These are phyloP conservation scores for Phoenix roebelenii DNA, from an alignment of 176 grass and related monocot species.

Conservation along the genomic window DNA sequence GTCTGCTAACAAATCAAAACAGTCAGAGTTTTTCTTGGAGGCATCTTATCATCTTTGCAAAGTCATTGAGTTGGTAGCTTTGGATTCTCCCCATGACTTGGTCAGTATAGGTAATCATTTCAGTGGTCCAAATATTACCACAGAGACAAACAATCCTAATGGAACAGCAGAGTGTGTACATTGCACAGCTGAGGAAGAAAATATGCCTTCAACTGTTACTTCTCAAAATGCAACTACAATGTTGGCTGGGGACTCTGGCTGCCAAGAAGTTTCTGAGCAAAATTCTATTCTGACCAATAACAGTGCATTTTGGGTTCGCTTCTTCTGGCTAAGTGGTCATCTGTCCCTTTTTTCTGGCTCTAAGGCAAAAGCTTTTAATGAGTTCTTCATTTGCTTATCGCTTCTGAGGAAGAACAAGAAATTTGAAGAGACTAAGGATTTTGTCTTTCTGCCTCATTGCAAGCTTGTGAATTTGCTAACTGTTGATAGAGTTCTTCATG, in stretches of 20 bases:
- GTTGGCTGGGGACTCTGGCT: conserved; percentile 2
- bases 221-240: conserved; percentile 23
- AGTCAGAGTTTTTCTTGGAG: conserved; percentile 48
- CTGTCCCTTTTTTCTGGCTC: conserved; percentile 60
- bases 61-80: conserved; percentile 58
- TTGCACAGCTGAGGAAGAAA: conserved; percentile 24
- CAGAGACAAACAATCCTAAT: conserved; percentile 18
- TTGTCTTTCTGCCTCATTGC: conserved; percentile 67
- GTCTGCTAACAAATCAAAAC: conserved; percentile 48
- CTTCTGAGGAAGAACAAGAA: conserved; percentile 40
- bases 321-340: conserved; percentile 78
- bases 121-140: conserved; percentile 2
- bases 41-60: conserved; percentile 83
- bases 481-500: conserved; percentile 69
- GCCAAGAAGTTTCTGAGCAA: conserved; percentile 20
- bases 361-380: conserved; percentile 80
- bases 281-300: conserved; percentile 31
- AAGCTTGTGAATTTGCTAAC: conserved; percentile 62
- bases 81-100: conserved; percentile 38
- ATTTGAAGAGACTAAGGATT: conserved; percentile 27
- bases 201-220: conserved; percentile 7
- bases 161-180: conserved; percentile 20
- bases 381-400: conserved; percentile 63
- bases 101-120: conserved; percentile 25
- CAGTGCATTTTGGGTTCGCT: conserved; percentile 65